Conservation (phyloP, 495 filamentous ascomycete genomes). For the Penicillium chermesinum region DNA sequence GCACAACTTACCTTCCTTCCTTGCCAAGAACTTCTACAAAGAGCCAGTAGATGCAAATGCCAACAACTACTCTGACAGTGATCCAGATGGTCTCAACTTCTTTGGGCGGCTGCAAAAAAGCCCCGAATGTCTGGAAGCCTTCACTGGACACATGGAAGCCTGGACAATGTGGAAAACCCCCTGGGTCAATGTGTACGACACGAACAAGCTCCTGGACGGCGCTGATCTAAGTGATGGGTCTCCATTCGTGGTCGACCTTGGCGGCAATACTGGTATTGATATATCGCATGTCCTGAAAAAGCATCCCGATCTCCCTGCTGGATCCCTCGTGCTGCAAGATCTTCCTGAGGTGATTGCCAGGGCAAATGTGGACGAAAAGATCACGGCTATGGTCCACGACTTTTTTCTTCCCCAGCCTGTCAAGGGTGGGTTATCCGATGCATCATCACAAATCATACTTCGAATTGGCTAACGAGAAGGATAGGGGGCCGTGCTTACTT, state of each 20-base stretch:
- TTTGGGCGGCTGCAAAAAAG: conserved; percentile 24
- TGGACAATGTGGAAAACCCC: conserved; percentile 27
- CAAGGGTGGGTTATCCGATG: conserved; percentile 37
- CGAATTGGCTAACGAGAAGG: not conserved
- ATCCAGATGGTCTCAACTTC: conserved; percentile 32
- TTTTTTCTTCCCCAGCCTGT: conserved; percentile 48
- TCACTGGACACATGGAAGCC: conserved; percentile 38
- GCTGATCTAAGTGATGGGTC: conserved; percentile 12
- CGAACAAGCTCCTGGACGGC: conserved; percentile 15
- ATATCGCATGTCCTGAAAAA: conserved; percentile 35
- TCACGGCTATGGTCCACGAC: conserved; percentile 43
- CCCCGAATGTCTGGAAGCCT: conserved; percentile 28
- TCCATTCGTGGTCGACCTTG: conserved; percentile 45
- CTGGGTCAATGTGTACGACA: conserved; percentile 34
- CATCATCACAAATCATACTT: not conserved
- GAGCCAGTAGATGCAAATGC: conserved; percentile 28
- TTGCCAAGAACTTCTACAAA: conserved; percentile 33
- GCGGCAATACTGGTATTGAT: conserved; percentile 47
- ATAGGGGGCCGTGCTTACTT: conserved; percentile 37
- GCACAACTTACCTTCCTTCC: conserved; percentile 29
- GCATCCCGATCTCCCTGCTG: conserved; percentile 28
- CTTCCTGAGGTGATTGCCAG: conserved; percentile 36
- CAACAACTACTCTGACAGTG: conserved; percentile 29
- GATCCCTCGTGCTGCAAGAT: conserved; percentile 49
- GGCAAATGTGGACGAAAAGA: conserved; percentile 30